Evolutionary conservation across 129 eudicot genomes (phyloP).

Genomic region (Escallonia rubra): DNA sequence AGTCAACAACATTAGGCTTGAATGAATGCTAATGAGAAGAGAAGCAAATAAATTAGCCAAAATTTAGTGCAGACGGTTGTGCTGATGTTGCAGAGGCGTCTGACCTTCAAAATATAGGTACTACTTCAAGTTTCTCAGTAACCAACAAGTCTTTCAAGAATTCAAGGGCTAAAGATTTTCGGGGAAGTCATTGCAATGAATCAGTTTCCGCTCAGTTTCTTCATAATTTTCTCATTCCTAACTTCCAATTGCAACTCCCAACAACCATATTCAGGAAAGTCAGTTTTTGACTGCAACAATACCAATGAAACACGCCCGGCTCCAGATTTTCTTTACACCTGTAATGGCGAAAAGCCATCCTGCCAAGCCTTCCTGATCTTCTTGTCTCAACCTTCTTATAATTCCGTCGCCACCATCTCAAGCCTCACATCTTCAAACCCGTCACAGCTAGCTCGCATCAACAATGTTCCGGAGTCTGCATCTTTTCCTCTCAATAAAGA

Average conservation of each 20-base stretch:
- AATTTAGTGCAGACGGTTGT: too few species aligned
- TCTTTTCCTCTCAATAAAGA: constrained; percentile 36
- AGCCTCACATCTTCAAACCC: constrained; percentile 48
- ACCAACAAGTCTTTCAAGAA: too few species aligned
- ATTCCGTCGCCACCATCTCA: constrained; percentile 47
- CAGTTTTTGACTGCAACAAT: constrained; percentile 29
- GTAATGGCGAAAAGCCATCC: constrained; percentile 38
- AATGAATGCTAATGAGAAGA: too few species aligned
- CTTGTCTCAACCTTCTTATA: constrained; percentile 41
- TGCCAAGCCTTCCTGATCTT: constrained; percentile 55
- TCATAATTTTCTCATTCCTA: constrained; percentile 19
- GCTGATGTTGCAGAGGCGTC: background rate
- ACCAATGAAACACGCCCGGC: constrained; percentile 42
- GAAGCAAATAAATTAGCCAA: too few species aligned
- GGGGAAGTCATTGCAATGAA: constrained; percentile 10
- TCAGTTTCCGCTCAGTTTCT: constrained; percentile 12
- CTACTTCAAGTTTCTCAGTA: too few species aligned
- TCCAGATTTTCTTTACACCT: constrained; percentile 53
- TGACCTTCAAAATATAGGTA: too few species aligned
- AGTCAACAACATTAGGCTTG: too few species aligned
- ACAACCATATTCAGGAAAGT: constrained; percentile 51
- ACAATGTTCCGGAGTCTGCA: constrained; percentile 29
- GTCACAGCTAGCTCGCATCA: constrained; percentile 30
- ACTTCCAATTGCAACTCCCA: constrained; percentile 21
- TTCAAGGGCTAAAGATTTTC: too few species aligned